Conservation (phyloP, 345 rosid species). For the Citrus reticulata region DNA sequence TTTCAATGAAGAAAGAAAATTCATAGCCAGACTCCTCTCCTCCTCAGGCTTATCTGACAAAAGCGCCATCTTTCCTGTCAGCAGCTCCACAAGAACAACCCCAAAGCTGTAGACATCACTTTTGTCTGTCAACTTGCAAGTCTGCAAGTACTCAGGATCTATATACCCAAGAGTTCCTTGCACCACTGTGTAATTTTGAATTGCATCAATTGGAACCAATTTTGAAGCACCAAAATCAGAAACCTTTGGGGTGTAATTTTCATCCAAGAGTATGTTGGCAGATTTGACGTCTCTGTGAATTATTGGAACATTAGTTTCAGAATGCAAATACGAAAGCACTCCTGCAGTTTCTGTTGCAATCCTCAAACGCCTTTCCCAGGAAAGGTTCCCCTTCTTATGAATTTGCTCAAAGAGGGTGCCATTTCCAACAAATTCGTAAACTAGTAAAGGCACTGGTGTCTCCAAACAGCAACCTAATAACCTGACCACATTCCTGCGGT, state of each 20-base stretch:
- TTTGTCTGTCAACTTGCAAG: slow-evolving; percentile 19
- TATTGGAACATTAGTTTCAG: not conserved
- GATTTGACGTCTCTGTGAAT: not conserved
- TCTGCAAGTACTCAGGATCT: slow-evolving; percentile 29
- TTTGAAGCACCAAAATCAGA: slow-evolving; percentile 8
- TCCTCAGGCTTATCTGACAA: not conserved
- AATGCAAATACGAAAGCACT: not conserved
- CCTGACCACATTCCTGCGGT: too few species aligned
- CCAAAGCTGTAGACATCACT: slow-evolving; percentile 27
- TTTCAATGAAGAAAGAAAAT: slow-evolving; percentile 15
- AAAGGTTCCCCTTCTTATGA: too few species aligned
- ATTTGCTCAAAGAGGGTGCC: too few species aligned
- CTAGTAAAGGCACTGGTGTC: too few species aligned
- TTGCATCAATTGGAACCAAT: slow-evolving; percentile 24
- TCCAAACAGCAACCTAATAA: too few species aligned
- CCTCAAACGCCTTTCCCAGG: not conserved
- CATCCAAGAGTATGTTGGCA: not conserved
- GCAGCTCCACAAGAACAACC: slow-evolving; percentile 13
- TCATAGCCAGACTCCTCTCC: slow-evolving; percentile 11
- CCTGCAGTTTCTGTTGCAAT: not conserved
- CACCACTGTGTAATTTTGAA: slow-evolving; percentile 13
- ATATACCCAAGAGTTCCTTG: slow-evolving; percentile 29
- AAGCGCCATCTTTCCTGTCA: slow-evolving; percentile 12
- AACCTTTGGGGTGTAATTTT: not conserved
- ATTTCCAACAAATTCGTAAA: too few species aligned